Base-by-base conservation (phyloP, 805 yeast genomes). In the Diddensiella santjacobensis region DNA sequence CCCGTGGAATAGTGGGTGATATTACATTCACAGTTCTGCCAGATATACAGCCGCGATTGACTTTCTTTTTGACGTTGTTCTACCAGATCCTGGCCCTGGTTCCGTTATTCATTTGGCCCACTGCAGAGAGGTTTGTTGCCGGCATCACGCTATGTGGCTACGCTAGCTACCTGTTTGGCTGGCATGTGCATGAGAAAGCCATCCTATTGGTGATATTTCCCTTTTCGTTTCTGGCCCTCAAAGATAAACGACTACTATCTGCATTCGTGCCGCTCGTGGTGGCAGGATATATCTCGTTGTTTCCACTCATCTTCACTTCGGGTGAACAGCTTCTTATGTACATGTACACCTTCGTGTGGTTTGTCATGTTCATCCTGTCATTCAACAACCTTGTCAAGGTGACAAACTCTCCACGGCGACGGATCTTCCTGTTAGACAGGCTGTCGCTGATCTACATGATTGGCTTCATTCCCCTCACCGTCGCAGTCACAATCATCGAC, bases 131-230 rank as follows among this genome's bases (percentile, higher is more conserved):
- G 55, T 93, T 93, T 57, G 65, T 90, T 15, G 96, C 95, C 0
- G 79, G 90, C 1, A 68, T 93, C 58, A 84, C 96, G 0, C 73
- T 91, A 42, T 91, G 98, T 67, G 98, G 95, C 3, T 87, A 80
- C 68, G 82, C 96, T 0, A 85, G 96, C 2, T 93, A 87, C 61
- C 68, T 93, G 42, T 93, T 93, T 67, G 99, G 99, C 3, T 93
- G 98, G 97, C 98, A 93, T 62, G 99, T 93, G 20, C 99, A 93
- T 69, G 99, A 93, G 67, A 93, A 93, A 74, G 98, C 98, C 0
- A 80, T 93, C n/a, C 75, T 93, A 73, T 65, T 90, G 18, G 83
- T 91, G 2, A 84, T 93, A 5, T 78, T 93, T 56, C 99, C 99
- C 1, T 81, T 87, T 64, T 76, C 93, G 4, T 83, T 93, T 62